Percentiles rank a stretch among this genome's conserved stretches.
Conservation (phyloP, 805 yeast genomes). For the Nakazawaea peltata region DNA sequence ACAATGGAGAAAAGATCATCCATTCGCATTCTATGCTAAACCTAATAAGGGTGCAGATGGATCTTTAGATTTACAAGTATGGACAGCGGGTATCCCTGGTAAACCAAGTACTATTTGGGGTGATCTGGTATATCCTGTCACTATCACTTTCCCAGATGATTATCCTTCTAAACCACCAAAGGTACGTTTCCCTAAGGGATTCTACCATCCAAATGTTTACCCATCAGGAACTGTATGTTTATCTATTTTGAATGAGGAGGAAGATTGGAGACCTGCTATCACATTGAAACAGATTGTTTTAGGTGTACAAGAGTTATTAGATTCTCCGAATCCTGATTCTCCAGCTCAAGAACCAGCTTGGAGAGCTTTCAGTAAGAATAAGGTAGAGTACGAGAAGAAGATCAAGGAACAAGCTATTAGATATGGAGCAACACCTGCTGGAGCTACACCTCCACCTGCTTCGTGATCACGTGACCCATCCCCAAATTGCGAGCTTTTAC, state of each 20-base stretch:
- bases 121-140: conserved; percentile 81
- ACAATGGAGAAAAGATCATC: conserved; percentile 98
- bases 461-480: too few relatives aligned
- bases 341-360: conserved; percentile 98
- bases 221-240: conserved; percentile 97
- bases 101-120: conserved; percentile 82
- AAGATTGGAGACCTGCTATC: conserved; percentile 98
- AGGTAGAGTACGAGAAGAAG: conserved; percentile 59
- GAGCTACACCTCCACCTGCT: background rate
- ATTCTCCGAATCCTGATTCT: conserved; percentile 86
- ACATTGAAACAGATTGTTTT: conserved; percentile 81
- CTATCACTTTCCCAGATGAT: conserved; percentile 78
- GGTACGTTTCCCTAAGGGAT: conserved; percentile 79
- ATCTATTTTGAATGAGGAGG: conserved; percentile 86
- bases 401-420: conserved; percentile 75
- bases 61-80: conserved; percentile 68
- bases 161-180: conserved; percentile 97
- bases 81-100: conserved; percentile 98
- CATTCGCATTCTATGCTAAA: conserved; percentile 93
- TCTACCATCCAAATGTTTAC: conserved; percentile 95
- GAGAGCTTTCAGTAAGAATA: conserved; percentile 72
- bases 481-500: too few relatives aligned
- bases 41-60: conserved; percentile 82
- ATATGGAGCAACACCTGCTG: conserved; percentile 36
- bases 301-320: conserved; percentile 88